These are phyloP conservation scores for Xylariales sp. DNA, from an alignment of 2,329 filamentous ascomycete genomes.

Conservation along the genomic window DNA sequence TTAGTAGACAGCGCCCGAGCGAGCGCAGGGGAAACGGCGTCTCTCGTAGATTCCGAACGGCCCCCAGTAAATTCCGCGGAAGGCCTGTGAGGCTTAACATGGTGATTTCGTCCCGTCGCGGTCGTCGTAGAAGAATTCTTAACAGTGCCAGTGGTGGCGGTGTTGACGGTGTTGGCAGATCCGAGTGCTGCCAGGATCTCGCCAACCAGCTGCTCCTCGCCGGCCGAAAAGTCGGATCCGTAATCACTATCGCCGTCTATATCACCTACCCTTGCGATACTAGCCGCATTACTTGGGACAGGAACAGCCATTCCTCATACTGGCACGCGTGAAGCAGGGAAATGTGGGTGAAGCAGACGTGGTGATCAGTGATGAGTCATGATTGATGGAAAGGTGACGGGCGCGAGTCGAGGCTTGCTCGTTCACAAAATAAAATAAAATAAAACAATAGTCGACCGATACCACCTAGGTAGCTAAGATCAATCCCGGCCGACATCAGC, in stretches of 20 bases:
- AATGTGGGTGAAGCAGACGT: neutral
- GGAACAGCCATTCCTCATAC: slow-evolving; percentile 30
- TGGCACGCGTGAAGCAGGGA: neutral
- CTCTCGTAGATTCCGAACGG: neutral
- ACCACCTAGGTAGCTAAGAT: neutral
- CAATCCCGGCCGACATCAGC: neutral
- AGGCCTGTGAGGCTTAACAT: slow-evolving; percentile 3
- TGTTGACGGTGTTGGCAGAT: neutral
- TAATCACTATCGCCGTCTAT: slow-evolving; percentile 47
- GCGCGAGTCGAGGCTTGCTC: slow-evolving; percentile 7
- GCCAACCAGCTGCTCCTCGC: slow-evolving; percentile 48
- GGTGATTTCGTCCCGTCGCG: neutral
- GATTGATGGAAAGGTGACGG: neutral
- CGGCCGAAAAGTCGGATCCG: slow-evolving; percentile 50
- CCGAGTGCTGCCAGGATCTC: slow-evolving; percentile 43
- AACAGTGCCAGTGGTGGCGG: neutral
- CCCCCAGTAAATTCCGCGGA: neutral
- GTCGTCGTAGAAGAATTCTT: neutral
- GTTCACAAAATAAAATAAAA: neutral
- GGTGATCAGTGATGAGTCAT: slow-evolving; percentile 11
- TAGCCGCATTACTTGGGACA: neutral
- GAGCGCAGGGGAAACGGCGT: neutral
- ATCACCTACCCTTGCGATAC: slow-evolving; percentile 11
- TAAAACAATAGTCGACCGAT: neutral
- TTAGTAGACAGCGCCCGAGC: neutral